A percentile compares a stretch with the other conserved stretches of the same genome.
Evolutionary conservation across 495 filamentous ascomycete species (phyloP).

Genomic region (Extremus antarcticus): DNA sequence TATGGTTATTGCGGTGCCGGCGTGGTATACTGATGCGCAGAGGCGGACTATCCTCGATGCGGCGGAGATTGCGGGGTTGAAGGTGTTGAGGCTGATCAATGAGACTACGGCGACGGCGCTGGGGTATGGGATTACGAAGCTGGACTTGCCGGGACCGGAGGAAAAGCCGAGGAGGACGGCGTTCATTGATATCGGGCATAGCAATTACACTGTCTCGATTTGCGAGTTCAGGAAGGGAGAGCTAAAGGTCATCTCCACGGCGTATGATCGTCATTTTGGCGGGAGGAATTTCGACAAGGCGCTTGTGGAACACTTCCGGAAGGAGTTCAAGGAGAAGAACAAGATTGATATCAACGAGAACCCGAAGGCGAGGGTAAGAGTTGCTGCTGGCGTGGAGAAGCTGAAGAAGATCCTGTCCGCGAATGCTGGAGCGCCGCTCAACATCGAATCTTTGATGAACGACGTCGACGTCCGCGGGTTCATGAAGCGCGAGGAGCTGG

Average conservation of each 20-base stretch:
- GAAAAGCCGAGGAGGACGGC: constrained; percentile 88
- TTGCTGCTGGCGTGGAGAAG: constrained; percentile 84
- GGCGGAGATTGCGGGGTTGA: constrained; percentile 86
- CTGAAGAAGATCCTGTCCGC: constrained; percentile 98
- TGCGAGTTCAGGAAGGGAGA: constrained; percentile 98
- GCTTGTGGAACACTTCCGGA: constrained; percentile 83
- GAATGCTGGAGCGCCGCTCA: constrained; percentile 86
- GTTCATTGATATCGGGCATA: constrained; percentile 94
- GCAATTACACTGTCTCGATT: constrained; percentile 86
- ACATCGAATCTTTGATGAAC: constrained; percentile 98
- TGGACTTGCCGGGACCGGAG: constrained; percentile 75
- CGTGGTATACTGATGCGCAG: constrained; percentile 96
- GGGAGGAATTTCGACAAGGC: constrained; percentile 95
- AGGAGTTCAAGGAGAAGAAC: constrained; percentile 57
- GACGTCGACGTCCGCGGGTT: constrained; percentile 82
- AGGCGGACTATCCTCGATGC: constrained; percentile 83
- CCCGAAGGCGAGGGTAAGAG: constrained; percentile 77
- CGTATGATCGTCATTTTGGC: constrained; percentile 92
- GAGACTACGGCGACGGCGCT: constrained; percentile 95
- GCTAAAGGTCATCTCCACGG: constrained; percentile 83
- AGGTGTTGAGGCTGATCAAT: constrained; percentile 89
- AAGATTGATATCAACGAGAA: constrained; percentile 61
- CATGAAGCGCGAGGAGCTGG: constrained; percentile 89
- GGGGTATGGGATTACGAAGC: constrained; percentile 95
- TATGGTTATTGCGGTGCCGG: constrained; percentile 83